Conservation (phyloP, 176 grass and related monocot species). For the Oryza rufipogon region DNA sequence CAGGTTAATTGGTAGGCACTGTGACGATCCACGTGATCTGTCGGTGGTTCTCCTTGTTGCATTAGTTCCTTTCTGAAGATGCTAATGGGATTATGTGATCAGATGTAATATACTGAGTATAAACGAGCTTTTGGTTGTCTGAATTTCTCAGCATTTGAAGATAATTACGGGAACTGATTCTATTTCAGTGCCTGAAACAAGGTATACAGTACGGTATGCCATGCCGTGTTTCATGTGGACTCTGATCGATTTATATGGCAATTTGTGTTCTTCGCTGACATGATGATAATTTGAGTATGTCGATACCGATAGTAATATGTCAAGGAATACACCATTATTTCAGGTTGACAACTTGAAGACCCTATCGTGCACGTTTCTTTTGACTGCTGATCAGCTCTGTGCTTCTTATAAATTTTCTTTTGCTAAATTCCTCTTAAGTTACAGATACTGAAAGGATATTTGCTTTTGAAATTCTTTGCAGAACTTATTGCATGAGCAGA, state of each 20-base stretch:
- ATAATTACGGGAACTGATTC: slow-evolving; percentile 3
- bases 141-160: slow-evolving; percentile 36
- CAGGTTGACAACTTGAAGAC: background rate
- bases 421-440: background rate
- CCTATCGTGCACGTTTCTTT: slow-evolving; percentile 3
- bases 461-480: slow-evolving; percentile 26
- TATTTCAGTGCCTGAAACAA: background rate
- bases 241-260: background rate
- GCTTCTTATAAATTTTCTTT: background rate
- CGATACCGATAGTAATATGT: slow-evolving; percentile 31
- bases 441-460: slow-evolving; percentile 19
- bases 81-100: slow-evolving; percentile 42
- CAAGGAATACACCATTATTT: slow-evolving; percentile 32
- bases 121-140: slow-evolving; percentile 41
- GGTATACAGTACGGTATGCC: background rate
- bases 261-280: background rate
- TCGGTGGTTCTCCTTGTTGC: slow-evolving; percentile 30
- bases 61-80: slow-evolving; percentile 49
- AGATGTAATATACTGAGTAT: slow-evolving; percentile 51
- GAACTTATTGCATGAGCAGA: slow-evolving; percentile 17
- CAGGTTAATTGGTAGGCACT: slow-evolving; percentile 30
- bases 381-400: background rate
- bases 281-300: background rate
- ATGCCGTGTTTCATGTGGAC: background rate
- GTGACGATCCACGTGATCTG: slow-evolving; percentile 20